Percentiles rank a stretch among this genome's conserved stretches.
Conservation (phyloP, 202 grass and related monocot genomes). For the Setaria viridis region DNA sequence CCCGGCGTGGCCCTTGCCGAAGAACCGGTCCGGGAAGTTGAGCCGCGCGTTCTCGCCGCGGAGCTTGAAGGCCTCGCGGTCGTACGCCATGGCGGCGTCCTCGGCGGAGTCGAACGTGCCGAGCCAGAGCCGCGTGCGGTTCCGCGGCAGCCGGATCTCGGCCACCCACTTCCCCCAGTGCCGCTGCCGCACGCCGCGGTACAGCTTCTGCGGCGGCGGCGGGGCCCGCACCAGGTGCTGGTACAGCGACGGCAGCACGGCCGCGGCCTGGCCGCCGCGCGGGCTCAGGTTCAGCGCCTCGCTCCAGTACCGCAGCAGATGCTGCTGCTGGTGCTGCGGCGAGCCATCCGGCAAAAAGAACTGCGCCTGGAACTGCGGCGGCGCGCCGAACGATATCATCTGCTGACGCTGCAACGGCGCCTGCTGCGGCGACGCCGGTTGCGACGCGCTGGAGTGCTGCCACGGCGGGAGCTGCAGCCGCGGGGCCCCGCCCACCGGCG, state of each 20-base stretch:
- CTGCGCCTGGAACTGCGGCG: slow-evolving; percentile 42
- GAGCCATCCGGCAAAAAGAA: slow-evolving; percentile 46
- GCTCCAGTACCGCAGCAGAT: slow-evolving; percentile 77
- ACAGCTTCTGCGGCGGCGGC: slow-evolving; percentile 65
- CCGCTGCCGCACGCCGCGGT: slow-evolving; percentile 87
- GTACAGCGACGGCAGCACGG: slow-evolving; percentile 53
- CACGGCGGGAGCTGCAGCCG: slow-evolving; percentile 7
- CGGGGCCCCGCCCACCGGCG: slow-evolving; percentile 17
- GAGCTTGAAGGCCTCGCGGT: slow-evolving; percentile 84
- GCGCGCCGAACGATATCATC: slow-evolving; percentile 83
- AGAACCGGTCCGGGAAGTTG: slow-evolving; percentile 92
- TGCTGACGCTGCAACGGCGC: slow-evolving; percentile 51
- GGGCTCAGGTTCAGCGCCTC: slow-evolving; percentile 90
- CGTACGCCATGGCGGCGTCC: slow-evolving; percentile 93
- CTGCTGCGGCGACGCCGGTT: slow-evolving; percentile 16
- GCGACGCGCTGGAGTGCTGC: slow-evolving; percentile 22
- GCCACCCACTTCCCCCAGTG: slow-evolving; percentile 99
- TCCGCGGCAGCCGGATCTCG: slow-evolving; percentile 83
- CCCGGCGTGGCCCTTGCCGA: slow-evolving; percentile 61
- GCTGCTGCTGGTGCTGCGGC: slow-evolving; percentile 63
- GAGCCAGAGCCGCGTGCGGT: slow-evolving; percentile 91
- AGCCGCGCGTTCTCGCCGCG: slow-evolving; percentile 90
- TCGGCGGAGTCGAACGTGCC: slow-evolving; percentile 93
- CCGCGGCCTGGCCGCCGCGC: slow-evolving; percentile 50
- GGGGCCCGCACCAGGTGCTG: slow-evolving; percentile 43